Percentiles rank a stretch among this genome's conserved stretches.
phyloP scores from a whole-genome alignment of 306 rosid species.

The Sicyos edulis region DNA sequence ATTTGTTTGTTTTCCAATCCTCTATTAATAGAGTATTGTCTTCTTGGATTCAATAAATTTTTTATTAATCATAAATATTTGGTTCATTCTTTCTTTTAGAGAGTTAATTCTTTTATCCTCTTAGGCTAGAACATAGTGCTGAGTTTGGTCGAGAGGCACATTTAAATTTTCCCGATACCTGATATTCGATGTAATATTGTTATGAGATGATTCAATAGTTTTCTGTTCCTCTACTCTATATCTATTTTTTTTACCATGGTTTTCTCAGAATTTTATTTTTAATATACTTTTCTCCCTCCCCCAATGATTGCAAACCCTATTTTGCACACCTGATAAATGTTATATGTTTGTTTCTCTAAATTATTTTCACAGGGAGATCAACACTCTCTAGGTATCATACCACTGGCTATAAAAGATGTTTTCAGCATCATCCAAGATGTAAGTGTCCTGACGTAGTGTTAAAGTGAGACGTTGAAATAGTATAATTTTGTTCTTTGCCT shows the following conservation, averaged over 20 bases:
- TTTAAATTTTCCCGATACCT: background rate
- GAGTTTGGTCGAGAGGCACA: conserved; percentile 13
- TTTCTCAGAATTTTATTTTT: background rate
- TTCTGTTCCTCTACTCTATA: background rate
- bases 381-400: conserved; percentile 82
- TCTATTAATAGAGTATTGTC: no score
- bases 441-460: conserved; percentile 31
- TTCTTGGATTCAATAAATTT: no score
- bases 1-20: no score
- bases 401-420: conserved; percentile 96
- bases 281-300: background rate
- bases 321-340: background rate
- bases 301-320: background rate
- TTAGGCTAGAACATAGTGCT: background rate
- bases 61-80: no score
- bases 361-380: conserved; percentile 80
- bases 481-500: background rate
- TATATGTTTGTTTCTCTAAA: conserved; percentile 19
- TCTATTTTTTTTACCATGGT: conserved; percentile 1
- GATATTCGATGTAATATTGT: background rate
- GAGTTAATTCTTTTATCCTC: no score
- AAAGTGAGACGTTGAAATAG: background rate
- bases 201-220: background rate
- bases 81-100: no score
- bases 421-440: conserved; percentile 98